Evolutionary conservation across 805 yeast species (phyloP).

Genomic region (Ogataea sp.): DNA sequence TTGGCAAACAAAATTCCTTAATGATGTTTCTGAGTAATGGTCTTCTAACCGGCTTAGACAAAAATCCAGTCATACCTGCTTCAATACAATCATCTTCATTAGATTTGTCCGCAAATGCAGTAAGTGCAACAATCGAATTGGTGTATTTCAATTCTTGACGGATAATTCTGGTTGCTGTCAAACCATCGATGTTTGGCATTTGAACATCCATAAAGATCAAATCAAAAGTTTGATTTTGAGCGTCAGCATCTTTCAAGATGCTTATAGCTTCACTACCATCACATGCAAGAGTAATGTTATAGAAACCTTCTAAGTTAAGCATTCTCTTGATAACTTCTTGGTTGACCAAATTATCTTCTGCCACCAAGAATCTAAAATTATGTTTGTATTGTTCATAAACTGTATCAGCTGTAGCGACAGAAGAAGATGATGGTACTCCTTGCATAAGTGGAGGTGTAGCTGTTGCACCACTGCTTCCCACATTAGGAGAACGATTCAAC

Average conservation of each 20-base stretch:
- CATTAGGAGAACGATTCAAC: neutral
- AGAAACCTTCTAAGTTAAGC: slow-evolving; percentile 77
- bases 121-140: slow-evolving; percentile 84
- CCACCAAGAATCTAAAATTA: slow-evolving; percentile 59
- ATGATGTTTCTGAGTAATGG: slow-evolving; percentile 54
- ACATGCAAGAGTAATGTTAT: slow-evolving; percentile 65
- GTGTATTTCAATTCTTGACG: slow-evolving; percentile 51
- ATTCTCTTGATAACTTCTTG: slow-evolving; percentile 90
- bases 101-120: slow-evolving; percentile 92
- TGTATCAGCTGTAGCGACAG: no score
- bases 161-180: slow-evolving; percentile 71
- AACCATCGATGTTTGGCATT: slow-evolving; percentile 92
- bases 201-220: slow-evolving; percentile 94
- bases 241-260: slow-evolving; percentile 42
- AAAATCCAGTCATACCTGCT: slow-evolving; percentile 90
- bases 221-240: slow-evolving; percentile 41
- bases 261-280: slow-evolving; percentile 90
- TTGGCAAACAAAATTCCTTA: slow-evolving; percentile 31
- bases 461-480: no score
- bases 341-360: slow-evolving; percentile 90
- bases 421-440: neutral
- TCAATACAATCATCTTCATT: slow-evolving; percentile 78
- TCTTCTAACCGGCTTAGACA: slow-evolving; percentile 82
- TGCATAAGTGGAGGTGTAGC: neutral
- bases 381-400: neutral